These are phyloP conservation scores for Mycena alexandri DNA, from an alignment of 768 basidiomycete species.

Conservation along the genomic window DNA sequence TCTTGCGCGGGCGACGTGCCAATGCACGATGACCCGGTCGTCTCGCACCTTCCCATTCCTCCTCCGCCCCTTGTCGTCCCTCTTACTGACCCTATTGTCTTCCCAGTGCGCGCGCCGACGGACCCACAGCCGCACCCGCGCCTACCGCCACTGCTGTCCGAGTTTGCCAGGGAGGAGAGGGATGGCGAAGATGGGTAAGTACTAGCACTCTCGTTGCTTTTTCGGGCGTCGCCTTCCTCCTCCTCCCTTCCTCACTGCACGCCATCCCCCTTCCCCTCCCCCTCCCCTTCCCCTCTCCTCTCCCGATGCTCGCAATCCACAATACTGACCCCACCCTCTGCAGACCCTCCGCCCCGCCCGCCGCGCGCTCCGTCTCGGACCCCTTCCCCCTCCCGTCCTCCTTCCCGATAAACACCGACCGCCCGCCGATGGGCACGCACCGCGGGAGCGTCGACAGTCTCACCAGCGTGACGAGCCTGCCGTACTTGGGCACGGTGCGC, in stretches of 20 bases:
- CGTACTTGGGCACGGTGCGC: constrained; percentile 59
- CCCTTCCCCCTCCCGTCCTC: constrained; percentile 31
- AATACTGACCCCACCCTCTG: neutral
- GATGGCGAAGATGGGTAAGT: too few relatives aligned
- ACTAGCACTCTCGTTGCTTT: neutral
- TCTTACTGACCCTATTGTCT: neutral
- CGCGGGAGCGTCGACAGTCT: constrained; percentile 36
- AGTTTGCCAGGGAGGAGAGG: too few relatives aligned
- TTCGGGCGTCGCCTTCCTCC: too few relatives aligned
- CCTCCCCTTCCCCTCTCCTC: too few relatives aligned
- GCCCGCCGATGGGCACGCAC: constrained; percentile 26
- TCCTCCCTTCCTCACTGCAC: neutral
- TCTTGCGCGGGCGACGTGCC: too few relatives aligned
- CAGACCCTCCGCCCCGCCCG: constrained; percentile 1
- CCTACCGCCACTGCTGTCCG: constrained; percentile 28
- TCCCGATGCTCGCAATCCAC: too few relatives aligned
- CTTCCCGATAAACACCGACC: constrained; percentile 31
- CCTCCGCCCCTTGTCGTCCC: too few relatives aligned
- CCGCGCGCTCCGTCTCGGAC: constrained; percentile 34
- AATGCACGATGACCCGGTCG: too few relatives aligned
- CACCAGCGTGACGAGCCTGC: constrained; percentile 64
- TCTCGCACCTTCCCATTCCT: too few relatives aligned
- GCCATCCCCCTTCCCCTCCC: too few relatives aligned
- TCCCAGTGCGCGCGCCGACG: constrained; percentile 30
- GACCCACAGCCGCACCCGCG: constrained; percentile 33